phyloP scores from a whole-genome alignment of 2,329 filamentous ascomycete species.

The Claviceps pusilla region DNA sequence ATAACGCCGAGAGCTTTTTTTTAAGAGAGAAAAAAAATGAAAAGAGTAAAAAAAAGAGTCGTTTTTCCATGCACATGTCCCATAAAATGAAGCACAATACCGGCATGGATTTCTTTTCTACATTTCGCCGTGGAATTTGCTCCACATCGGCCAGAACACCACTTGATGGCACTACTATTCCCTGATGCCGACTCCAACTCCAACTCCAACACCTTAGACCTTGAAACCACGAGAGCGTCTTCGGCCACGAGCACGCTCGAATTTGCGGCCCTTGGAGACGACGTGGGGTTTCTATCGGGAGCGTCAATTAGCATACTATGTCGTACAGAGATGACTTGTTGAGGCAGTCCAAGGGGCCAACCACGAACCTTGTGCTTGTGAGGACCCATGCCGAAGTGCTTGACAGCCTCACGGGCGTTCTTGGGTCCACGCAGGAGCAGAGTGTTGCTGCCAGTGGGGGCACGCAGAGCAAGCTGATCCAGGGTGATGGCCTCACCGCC shows the following conservation, averaged over 20 bases:
- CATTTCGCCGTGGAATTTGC: conserved; percentile 2
- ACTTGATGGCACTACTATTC: neutral
- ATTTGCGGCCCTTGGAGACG: conserved; percentile 98
- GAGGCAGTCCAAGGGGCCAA: neutral
- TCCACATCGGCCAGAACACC: conserved; percentile 2
- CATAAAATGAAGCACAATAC: conserved; percentile 17
- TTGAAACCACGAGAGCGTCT: conserved; percentile 99
- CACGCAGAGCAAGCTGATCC: conserved; percentile 90
- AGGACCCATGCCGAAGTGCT: conserved; percentile 97
- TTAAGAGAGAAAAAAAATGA: conserved; percentile 16
- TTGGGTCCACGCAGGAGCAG: conserved; percentile 94
- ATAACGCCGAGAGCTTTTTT: neutral
- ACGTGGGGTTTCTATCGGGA: conserved; percentile 73
- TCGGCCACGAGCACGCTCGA: conserved; percentile 97
- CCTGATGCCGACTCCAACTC: conserved; percentile 12
- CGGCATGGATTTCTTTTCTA: conserved; percentile 14
- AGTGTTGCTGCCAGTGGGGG: conserved; percentile 93
- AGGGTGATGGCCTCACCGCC: conserved; percentile 92
- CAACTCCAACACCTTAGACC: conserved; percentile 54
- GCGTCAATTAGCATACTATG: neutral
- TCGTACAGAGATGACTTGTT: neutral
- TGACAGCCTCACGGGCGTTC: conserved; percentile 93
- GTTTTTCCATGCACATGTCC: conserved; percentile 23
- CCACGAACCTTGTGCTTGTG: conserved; percentile 82
- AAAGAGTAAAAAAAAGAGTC: conserved; percentile 10